phyloP scores from a whole-genome alignment of 495 filamentous ascomycete species.

The Xylaria flabelliformis region DNA sequence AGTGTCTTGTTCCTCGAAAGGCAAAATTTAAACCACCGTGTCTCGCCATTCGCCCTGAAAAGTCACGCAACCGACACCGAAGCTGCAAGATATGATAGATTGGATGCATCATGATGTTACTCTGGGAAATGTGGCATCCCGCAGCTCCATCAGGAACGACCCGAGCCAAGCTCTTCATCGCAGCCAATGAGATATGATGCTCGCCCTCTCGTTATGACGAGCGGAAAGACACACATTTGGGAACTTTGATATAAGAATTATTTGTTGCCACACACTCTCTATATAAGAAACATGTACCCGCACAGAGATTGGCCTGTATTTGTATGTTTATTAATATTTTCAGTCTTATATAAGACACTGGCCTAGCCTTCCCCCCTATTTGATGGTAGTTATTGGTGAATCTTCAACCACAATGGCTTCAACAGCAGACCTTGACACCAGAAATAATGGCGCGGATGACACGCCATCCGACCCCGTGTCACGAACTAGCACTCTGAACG shows the following conservation, averaged over 20 bases:
- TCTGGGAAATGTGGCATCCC: slow-evolving; percentile 5
- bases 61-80: slow-evolving; percentile 18
- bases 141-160: not conserved
- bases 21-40: not conserved
- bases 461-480: not conserved
- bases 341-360: not conserved
- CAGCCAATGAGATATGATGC: slow-evolving; percentile 12
- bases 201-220: slow-evolving; percentile 19
- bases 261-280: not conserved
- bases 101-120: not conserved
- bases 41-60: slow-evolving; percentile 23
- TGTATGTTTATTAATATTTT: not conserved
- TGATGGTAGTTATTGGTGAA: not conserved
- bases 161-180: not conserved
- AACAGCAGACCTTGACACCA: not conserved
- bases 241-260: not conserved
- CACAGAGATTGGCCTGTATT: not conserved
- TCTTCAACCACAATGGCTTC: slow-evolving; percentile 1
- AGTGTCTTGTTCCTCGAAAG: not conserved
- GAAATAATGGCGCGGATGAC: not conserved
- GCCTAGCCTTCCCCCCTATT: not conserved
- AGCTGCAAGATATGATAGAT: slow-evolving; percentile 15
- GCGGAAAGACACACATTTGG: not conserved
- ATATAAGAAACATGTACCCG: slow-evolving; percentile 8
- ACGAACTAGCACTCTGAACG: slow-evolving; percentile 8